A percentile compares a stretch with the other conserved stretches of the same genome.
phyloP scores from a whole-genome alignment of 148 eudicot species.

The Persicaria tinctoria region DNA sequence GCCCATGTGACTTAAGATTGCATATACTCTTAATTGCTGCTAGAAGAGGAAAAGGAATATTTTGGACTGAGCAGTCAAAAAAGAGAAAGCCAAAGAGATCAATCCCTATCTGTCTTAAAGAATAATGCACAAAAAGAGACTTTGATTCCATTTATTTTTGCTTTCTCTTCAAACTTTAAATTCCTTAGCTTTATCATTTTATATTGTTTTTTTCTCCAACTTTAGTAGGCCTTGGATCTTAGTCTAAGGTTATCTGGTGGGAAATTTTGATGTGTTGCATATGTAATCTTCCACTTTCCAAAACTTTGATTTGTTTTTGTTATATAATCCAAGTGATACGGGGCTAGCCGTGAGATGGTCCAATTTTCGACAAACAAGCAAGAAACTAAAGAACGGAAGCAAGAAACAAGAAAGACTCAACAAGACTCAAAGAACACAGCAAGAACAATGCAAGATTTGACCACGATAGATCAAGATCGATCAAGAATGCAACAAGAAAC shows the following conservation, averaged over 20 bases:
- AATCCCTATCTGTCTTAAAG: constrained; percentile 2
- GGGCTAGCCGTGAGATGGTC: too few relatives aligned
- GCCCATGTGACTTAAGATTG: not conserved
- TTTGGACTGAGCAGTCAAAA: constrained; percentile 5
- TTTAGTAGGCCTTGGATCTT: not conserved
- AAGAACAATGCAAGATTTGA: too few relatives aligned
- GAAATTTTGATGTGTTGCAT: not conserved
- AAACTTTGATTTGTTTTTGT: not conserved
- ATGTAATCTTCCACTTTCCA: constrained; percentile 2
- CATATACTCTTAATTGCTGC: not conserved
- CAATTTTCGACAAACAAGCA: too few relatives aligned
- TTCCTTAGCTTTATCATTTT: not conserved
- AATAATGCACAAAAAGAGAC: not conserved
- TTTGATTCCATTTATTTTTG: not conserved
- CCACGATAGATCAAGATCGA: too few relatives aligned
- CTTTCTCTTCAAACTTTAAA: not conserved
- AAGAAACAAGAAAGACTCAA: too few relatives aligned
- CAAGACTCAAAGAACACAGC: too few relatives aligned
- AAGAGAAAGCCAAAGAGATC: not conserved
- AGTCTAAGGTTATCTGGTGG: not conserved
- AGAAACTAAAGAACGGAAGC: too few relatives aligned
- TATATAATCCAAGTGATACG: too few relatives aligned
- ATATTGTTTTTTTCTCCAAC: not conserved
- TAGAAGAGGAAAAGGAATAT: not conserved
- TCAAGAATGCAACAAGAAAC: too few relatives aligned